Evolutionary conservation across 208 protist species (phyloP), one percentile per base, ranked within the genome.

Genomic region (Acanthamoeba healyi): DNA sequence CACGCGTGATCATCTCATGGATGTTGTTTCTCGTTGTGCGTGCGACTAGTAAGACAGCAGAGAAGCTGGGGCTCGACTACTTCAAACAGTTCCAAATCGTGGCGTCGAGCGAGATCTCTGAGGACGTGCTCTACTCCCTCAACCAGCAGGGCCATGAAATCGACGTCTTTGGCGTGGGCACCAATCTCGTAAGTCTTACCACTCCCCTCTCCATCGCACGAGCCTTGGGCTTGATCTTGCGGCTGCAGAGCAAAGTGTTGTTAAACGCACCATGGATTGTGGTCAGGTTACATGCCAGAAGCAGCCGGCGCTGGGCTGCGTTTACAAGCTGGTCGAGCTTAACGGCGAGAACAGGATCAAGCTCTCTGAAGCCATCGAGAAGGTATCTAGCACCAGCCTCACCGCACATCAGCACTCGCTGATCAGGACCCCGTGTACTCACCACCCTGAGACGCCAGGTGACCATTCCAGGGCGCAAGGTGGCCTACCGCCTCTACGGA

Each of bases 291-390:
- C 98, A 0, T 99, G 98, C 77, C 93, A 98, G 77, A 81, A 94
- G 36, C 97, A 98, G 72, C 98, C 98, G 40, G 98, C 98, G 4
- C 95, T 99, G 0, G 98, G 98, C 26, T 97, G 97, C 89, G 98
- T 99, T 1, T 99, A 98, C 95, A 99, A 99, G 95, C 58, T 98
- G 3, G 98, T 98, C 0, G 97, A 98, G 81, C 82, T 98, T 17
- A 81, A 98, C 40, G 96, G 96, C 24, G 26, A 79, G 22, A 96
- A 98, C n/a, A 44, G 98, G 54, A 98, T 99, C 82, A 99, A 99
- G 95, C 36, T 99, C 4, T 97, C 95, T 2, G 77, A 97, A 51
- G 91, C 81, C 26, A 89, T 96, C 7, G 56, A 46, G 5, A 65
- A 84, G 46, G 82, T 63, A 40, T 12, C 70, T 51, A 17, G 12